Percentiles rank a stretch among this genome's conserved stretches.
These are phyloP conservation scores for Piper longum DNA, from an alignment of 164 flowering plant species.

Conservation along the genomic window DNA sequence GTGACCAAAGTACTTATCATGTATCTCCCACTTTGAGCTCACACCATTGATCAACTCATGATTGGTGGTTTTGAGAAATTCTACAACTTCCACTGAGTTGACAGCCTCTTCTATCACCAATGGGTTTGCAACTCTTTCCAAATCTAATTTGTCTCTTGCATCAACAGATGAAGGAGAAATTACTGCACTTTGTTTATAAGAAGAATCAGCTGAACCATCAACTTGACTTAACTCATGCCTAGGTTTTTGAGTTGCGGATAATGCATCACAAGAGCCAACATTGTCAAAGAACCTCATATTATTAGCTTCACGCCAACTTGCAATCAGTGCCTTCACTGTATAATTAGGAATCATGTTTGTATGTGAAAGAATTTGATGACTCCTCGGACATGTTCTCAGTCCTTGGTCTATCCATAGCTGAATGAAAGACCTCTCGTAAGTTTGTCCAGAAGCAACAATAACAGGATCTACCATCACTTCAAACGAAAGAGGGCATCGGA, in stretches of 20 bases:
- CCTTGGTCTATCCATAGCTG: conserved; percentile 80
- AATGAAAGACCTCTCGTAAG: conserved; percentile 71
- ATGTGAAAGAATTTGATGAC: conserved; percentile 47
- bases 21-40: conserved; percentile 16
- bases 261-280: conserved; percentile 12
- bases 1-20: conserved; percentile 42
- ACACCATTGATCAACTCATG: conserved; percentile 6
- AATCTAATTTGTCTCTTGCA: conserved; percentile 12
- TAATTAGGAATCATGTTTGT: conserved; percentile 68
- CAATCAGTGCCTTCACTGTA: conserved; percentile 69
- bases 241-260: conserved; percentile 10
- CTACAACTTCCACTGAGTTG: conserved; percentile 6
- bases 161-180: conserved; percentile 35
- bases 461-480: conserved; percentile 88
- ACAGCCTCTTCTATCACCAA: conserved; percentile 12
- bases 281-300: conserved; percentile 19
- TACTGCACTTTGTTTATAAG: conserved; percentile 14
- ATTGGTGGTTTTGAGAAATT: background rate
- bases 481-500: conserved; percentile 70
- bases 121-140: too few relatives aligned
- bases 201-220: conserved; percentile 24
- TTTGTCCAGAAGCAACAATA: conserved; percentile 85
- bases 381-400: conserved; percentile 54
- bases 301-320: conserved; percentile 69
- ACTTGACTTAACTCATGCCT: conserved; percentile 15